These are phyloP conservation scores for Fonsecaea pedrosoi DNA, from an alignment of 2,329 filamentous ascomycete species.

Conservation along the genomic window DNA sequence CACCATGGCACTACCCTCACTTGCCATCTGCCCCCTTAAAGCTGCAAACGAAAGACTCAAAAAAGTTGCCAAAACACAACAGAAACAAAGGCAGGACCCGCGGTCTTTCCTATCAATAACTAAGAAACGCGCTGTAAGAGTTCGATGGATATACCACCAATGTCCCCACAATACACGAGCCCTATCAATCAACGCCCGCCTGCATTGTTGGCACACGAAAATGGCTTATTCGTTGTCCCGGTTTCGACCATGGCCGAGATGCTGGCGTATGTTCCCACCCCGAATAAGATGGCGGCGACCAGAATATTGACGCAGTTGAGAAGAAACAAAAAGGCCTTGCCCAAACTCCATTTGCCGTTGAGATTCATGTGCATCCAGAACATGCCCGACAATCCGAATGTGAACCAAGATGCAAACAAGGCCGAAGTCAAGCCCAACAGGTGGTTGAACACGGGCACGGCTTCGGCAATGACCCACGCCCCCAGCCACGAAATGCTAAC, in stretches of 20 bases:
- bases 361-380: slow-evolving; percentile 46
- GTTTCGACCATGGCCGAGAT: slow-evolving; percentile 38
- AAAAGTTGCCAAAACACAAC: neutral
- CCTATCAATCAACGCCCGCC: slow-evolving; percentile 8
- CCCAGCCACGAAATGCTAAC: slow-evolving; percentile 63
- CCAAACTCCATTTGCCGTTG: slow-evolving; percentile 42
- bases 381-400: slow-evolving; percentile 49
- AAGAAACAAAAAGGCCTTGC: slow-evolving; percentile 24
- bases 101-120: slow-evolving; percentile 9
- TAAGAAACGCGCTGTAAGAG: slow-evolving; percentile 1
- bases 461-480: slow-evolving; percentile 72
- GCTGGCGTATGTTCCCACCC: slow-evolving; percentile 42
- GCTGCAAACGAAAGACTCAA: neutral
- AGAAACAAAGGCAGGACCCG: neutral
- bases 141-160: slow-evolving; percentile 9
- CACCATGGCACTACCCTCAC: neutral
- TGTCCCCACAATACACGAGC: neutral
- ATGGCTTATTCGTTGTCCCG: slow-evolving; percentile 28
- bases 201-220: slow-evolving; percentile 26
- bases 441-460: slow-evolving; percentile 72
- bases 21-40: neutral
- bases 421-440: slow-evolving; percentile 69
- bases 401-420: slow-evolving; percentile 73
- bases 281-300: slow-evolving; percentile 35
- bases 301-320: slow-evolving; percentile 33